Evolutionary conservation across 352 stramenopile species (phyloP), one percentile per base, ranked within the genome.

Genomic region (Phytophthora megakarya): DNA sequence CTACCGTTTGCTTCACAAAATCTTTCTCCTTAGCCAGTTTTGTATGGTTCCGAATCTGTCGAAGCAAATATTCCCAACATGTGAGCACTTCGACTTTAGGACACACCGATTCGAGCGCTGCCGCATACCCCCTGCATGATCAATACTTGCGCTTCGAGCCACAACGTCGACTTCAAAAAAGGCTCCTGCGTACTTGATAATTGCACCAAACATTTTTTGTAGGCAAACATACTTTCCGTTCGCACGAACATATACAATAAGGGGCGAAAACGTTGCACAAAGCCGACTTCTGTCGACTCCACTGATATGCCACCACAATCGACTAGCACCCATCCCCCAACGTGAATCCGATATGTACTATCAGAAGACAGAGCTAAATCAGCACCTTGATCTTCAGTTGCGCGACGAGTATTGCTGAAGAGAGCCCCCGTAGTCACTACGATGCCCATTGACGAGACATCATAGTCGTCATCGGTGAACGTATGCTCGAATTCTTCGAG

Each of bases 31-130:
- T 52, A 9, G 25, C 11, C 15, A 35, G 22, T 16, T 37, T 61
- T 22, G 28, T n/a, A 18, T 16, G 43, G 40, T 18, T 61, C 32
- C 15, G 3, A 15, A 22, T n/a, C 4, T 52, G 40, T 2, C 30
- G 13, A 5, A 61, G 53, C 6, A 61, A 11, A 12, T 61, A 28
- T 23, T 53, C 53, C 53, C 53, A 61, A 16, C 53, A 61, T 2
- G 30, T 61, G 3, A 52, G 32, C 18, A 61, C 47, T 28, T 38
- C 53, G 28, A 53, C 43, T 11, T 9, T 2, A 19, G 42, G 53
- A 32, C 30, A 53, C 28, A 61, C 53, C 11, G 26, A 19, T 11
- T 39, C 32, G 12, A 61, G 22, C 12, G n/a, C n/a, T n/a, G n/a
- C n/a, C n/a, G n/a, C n/a, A 61, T 51, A 9, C 40, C 28, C 13